Percentiles rank a stretch among this genome's conserved stretches.
phyloP scores from a whole-genome alignment of 768 basidiomycete species.

The Kwoniella bestiolae region DNA sequence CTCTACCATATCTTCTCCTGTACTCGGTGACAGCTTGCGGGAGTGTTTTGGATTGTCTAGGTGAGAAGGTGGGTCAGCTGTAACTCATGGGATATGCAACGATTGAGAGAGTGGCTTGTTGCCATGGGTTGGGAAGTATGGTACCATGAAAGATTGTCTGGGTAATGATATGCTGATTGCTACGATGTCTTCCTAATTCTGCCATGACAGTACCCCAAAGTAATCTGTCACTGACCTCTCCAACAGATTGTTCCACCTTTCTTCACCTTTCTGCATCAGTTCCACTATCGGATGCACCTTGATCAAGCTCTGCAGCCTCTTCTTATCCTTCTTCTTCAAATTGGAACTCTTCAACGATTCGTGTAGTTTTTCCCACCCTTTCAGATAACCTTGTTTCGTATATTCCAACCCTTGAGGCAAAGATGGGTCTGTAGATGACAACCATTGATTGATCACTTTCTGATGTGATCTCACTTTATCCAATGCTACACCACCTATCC shows the following conservation, averaged over 20 bases:
- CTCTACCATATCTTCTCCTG: constrained; percentile 70
- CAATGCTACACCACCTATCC: neutral
- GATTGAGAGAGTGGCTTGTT: too few relatives aligned
- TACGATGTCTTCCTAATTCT: too few relatives aligned
- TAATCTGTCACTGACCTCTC: constrained; percentile 34
- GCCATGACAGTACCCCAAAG: too few relatives aligned
- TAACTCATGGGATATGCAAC: neutral
- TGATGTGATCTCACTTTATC: constrained; percentile 13
- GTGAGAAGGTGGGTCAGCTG: neutral
- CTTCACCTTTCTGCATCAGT: constrained; percentile 44
- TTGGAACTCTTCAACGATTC: constrained; percentile 27
- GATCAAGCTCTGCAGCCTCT: constrained; percentile 30
- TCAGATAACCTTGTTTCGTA: constrained; percentile 38
- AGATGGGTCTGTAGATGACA: constrained; percentile 4
- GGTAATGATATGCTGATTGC: too few relatives aligned
- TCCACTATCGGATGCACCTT: constrained; percentile 50
- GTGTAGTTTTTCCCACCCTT: constrained; percentile 48
- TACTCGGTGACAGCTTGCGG: constrained; percentile 81
- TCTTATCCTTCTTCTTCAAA: constrained; percentile 32
- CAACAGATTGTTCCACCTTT: constrained; percentile 46
- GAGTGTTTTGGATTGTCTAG: constrained; percentile 77
- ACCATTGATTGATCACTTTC: constrained; percentile 14
- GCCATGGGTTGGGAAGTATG: too few relatives aligned
- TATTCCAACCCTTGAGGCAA: constrained; percentile 18
- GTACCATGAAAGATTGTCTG: too few relatives aligned